Evolutionary conservation across 1,284 basidiomycete genomes (phyloP), one percentile per base, ranked within the genome.

Genomic region (Apiotrichum sp.): DNA sequence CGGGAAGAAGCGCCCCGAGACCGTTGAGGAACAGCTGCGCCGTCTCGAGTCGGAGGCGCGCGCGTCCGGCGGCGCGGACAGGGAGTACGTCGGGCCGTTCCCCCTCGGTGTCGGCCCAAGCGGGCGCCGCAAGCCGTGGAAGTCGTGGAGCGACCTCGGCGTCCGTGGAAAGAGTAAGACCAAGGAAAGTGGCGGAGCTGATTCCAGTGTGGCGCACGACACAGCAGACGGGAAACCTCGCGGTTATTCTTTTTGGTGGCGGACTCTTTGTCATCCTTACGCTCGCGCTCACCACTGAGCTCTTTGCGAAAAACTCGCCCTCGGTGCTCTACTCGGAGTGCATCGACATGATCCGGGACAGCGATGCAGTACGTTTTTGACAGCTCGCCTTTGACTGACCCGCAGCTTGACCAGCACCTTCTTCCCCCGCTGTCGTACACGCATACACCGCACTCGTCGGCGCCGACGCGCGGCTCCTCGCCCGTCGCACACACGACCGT

Each of bases 271-370:
- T 85, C 8, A 79, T 93, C 47, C 81, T 93, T 39, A 78, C 87
- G n/a, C 91, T 93, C 65, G 86, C 89, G 10, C 80, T 93, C 38
- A 86, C 86, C 10, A 88, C 89, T 29, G 91, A 95, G 74, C 80
- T 96, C 6, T 93, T 95, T 74, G 92, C 91, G 13, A 86, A 83
- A 69, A 97, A 96, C 76, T 93, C 90, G 34, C 89, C 92, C 1
- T 91, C 89, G 1, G 89, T 93, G 34, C 78, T 96, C 50, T 93
- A 92, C 70, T 84, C 84, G 42, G 84, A 91, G 62, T 89, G 90
- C 11, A 92, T 91, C 71, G 86, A 92, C 59, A 82, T 84, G 55
- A 88, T 96, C 60, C 84, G 87, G 65, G 78, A 81, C 7, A 92
- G 88, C 32, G 76, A 83, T 45, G 81, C 80, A 73, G 89, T 90